phyloP scores from a whole-genome alignment of 2,329 filamentous ascomycete species.

The Aspergillus fischeri region DNA sequence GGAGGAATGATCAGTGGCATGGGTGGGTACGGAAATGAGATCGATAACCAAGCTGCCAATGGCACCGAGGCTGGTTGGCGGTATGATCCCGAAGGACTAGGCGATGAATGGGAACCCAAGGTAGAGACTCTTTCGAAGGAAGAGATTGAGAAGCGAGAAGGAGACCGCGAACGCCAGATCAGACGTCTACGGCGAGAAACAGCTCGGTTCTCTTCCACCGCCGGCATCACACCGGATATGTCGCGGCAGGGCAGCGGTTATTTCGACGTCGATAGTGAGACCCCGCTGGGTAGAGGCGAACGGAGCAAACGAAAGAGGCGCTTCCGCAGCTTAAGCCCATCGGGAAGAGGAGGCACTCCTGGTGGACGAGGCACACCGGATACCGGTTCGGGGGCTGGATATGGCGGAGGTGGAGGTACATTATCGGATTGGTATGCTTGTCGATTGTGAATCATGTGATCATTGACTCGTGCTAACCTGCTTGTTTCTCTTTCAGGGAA shows the following conservation, averaged over 20 bases:
- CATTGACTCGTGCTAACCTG: conserved; percentile 3
- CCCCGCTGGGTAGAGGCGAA: conserved; percentile 86
- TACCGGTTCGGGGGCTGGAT: conserved; percentile 55
- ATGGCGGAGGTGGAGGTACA: conserved; percentile 63
- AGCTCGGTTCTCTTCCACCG: conserved; percentile 81
- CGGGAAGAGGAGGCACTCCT: conserved; percentile 63
- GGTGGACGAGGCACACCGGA: conserved; percentile 77
- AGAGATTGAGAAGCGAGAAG: conserved; percentile 95
- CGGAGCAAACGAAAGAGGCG: conserved; percentile 92
- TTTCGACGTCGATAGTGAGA: conserved; percentile 61
- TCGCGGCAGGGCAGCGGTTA: conserved; percentile 58
- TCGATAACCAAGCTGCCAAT: conserved; percentile 84
- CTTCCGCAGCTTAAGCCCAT: conserved; percentile 82
- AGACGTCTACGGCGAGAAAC: conserved; percentile 84
- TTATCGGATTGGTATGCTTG: conserved; percentile 58
- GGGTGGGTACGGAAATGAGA: conserved; percentile 63
- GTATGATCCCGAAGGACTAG: conserved; percentile 87
- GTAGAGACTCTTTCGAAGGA: conserved; percentile 82
- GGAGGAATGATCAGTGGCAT: conserved; percentile 76
- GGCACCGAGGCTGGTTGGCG: conserved; percentile 86
- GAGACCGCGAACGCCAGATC: conserved; percentile 87
- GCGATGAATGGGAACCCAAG: conserved; percentile 78
- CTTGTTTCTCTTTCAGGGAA: conserved; percentile 50
- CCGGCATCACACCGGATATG: conserved; percentile 73
- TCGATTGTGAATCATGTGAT: background rate